Conservation (phyloP, 2,329 filamentous ascomycete species). For the Boeremia exigua region DNA sequence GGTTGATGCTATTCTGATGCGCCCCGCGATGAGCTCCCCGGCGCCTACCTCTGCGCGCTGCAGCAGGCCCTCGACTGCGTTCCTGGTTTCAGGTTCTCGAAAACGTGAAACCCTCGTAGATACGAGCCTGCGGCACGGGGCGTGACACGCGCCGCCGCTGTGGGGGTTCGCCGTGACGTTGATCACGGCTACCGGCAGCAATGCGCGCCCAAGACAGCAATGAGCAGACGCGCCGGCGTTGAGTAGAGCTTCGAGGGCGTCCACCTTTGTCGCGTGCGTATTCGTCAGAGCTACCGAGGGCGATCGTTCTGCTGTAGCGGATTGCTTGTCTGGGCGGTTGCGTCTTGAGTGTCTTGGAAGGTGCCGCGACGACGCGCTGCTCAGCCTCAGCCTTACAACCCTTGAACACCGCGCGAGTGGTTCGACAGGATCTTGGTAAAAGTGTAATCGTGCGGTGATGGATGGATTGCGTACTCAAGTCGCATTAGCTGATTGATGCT, state of each 20-base stretch:
- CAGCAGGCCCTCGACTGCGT: constrained; percentile 19
- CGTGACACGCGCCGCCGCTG: constrained; percentile 20
- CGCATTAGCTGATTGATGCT: neutral
- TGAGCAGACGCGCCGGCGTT: neutral
- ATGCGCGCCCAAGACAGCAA: constrained; percentile 1
- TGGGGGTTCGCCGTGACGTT: constrained; percentile 15
- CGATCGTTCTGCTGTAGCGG: constrained; percentile 12
- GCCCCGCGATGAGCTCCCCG: constrained; percentile 16
- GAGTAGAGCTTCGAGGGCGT: neutral
- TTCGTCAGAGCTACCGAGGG: neutral
- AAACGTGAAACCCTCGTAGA: constrained; percentile 25
- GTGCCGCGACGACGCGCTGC: constrained; percentile 9
- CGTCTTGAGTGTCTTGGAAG: constrained; percentile 12
- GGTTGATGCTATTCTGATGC: constrained; percentile 10
- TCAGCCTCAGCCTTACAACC: constrained; percentile 16
- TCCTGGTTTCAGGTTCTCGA: constrained; percentile 31
- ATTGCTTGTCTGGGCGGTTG: constrained; percentile 10
- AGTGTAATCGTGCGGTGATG: constrained; percentile 2
- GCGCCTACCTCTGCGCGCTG: constrained; percentile 20
- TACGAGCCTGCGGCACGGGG: constrained; percentile 14
- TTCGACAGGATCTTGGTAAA: neutral
- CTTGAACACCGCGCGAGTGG: neutral
- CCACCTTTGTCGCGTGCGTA: constrained; percentile 6
- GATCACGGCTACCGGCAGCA: constrained; percentile 14
- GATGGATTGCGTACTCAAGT: neutral